Evolutionary conservation across 2,329 filamentous ascomycete genomes (phyloP).

Genomic region (Anisogramma anomala): DNA sequence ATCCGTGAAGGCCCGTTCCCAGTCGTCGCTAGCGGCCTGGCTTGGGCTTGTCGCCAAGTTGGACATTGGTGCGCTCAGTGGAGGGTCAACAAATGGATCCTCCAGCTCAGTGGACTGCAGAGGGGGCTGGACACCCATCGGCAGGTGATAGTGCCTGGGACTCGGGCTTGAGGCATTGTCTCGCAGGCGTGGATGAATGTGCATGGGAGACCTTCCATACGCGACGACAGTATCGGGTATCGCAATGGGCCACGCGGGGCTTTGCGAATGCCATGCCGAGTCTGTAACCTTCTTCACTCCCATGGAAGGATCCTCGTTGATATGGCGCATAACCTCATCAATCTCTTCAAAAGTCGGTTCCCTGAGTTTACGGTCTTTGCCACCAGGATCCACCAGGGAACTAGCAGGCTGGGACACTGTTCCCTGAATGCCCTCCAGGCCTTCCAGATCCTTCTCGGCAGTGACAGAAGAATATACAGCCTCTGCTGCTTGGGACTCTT

Average conservation of each 20-base stretch:
- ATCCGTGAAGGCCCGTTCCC: slow-evolving; percentile 77
- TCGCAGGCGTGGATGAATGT: slow-evolving; percentile 42
- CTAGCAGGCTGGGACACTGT: slow-evolving; percentile 21
- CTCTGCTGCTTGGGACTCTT: slow-evolving; percentile 9
- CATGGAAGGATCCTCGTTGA: slow-evolving; percentile 64
- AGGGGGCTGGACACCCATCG: slow-evolving; percentile 34
- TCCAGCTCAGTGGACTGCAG: slow-evolving; percentile 45
- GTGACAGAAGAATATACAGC: slow-evolving; percentile 16
- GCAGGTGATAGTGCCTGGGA: slow-evolving; percentile 42
- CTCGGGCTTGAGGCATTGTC: slow-evolving; percentile 67
- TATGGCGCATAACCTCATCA: slow-evolving; percentile 81
- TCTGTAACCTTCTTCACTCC: slow-evolving; percentile 55
- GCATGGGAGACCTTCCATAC: slow-evolving; percentile 39
- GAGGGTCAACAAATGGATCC: slow-evolving; percentile 49
- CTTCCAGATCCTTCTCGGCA: slow-evolving; percentile 15
- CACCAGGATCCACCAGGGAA: slow-evolving; percentile 18
- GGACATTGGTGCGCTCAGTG: slow-evolving; percentile 35
- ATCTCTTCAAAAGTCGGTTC: slow-evolving; percentile 65
- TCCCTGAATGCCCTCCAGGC: slow-evolving; percentile 23
- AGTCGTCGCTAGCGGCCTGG: slow-evolving; percentile 76
- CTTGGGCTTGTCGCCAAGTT: slow-evolving; percentile 52
- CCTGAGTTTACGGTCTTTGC: slow-evolving; percentile 16
- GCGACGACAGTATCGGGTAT: slow-evolving; percentile 21
- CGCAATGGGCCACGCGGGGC: slow-evolving; percentile 27
- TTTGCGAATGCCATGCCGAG: slow-evolving; percentile 36